Evolutionary conservation across 352 stramenopile species (phyloP).

Genomic region (Phytophthora constricta): DNA sequence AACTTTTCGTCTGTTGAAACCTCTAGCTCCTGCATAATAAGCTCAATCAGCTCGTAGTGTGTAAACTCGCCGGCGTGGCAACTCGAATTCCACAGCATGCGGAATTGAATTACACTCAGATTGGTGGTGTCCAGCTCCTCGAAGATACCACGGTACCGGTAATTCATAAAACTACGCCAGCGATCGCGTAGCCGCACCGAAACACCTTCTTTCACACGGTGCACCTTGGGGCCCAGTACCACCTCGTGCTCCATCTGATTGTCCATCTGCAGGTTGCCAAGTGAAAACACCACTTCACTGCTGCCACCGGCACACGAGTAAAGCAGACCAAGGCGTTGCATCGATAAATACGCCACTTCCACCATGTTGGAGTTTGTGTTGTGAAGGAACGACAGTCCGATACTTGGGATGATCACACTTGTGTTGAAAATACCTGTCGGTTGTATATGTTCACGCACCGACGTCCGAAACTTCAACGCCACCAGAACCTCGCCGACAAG

Average conservation of each 20-base stretch:
- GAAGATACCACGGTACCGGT: conserved; percentile 83
- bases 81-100: conserved; percentile 87
- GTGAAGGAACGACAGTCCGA: conserved; percentile 86
- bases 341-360: conserved; percentile 88
- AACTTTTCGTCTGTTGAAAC: conserved; percentile 92
- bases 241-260: conserved; percentile 91
- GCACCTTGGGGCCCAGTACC: conserved; percentile 81
- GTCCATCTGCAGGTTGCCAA: conserved; percentile 90
- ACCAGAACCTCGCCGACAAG: conserved; percentile 84
- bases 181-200: conserved; percentile 85
- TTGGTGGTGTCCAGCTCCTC: conserved; percentile 75
- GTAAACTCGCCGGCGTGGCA: conserved; percentile 81
- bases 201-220: conserved; percentile 87
- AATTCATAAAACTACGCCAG: conserved; percentile 85
- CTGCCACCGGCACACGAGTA: conserved; percentile 82
- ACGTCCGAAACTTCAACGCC: conserved; percentile 82
- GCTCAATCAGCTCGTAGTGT: conserved; percentile 87
- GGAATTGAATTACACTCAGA: conserved; percentile 83
- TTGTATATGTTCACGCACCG: conserved; percentile 56
- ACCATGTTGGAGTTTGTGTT: conserved; percentile 84
- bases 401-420: conserved; percentile 80
- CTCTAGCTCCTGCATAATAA: conserved; percentile 89
- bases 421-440: conserved; percentile 76
- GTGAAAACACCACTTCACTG: conserved; percentile 81
- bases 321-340: conserved; percentile 78